Conservation (phyloP, 768 basidiomycete genomes). For the Podaxis pistillaris region DNA sequence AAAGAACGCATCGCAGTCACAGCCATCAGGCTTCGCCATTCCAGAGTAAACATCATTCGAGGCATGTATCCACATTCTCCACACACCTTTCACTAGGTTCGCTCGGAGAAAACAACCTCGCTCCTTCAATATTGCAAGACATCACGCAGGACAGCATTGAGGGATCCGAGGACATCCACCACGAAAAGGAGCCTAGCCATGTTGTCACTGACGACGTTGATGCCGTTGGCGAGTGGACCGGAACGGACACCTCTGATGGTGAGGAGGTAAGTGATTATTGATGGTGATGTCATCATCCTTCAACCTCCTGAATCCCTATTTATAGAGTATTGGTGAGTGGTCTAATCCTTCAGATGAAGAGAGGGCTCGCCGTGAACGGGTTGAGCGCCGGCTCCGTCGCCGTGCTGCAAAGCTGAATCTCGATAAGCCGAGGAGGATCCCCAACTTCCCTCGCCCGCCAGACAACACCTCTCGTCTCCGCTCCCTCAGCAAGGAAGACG, state of each 20-base stretch:
- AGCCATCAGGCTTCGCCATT: conserved; percentile 40
- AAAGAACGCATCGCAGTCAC: conserved; percentile 27
- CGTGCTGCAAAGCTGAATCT: conserved; percentile 32
- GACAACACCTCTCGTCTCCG: conserved; percentile 43
- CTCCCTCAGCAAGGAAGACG: conserved; percentile 47
- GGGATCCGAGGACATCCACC: conserved; percentile 24
- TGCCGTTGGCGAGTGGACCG: conserved; percentile 77
- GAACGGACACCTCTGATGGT: conserved; percentile 70
- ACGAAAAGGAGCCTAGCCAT: conserved; percentile 25
- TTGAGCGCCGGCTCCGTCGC: conserved; percentile 61
- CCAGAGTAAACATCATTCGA: conserved; percentile 58
- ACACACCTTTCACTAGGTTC: conserved; percentile 66
- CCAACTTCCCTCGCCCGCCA: conserved; percentile 80
- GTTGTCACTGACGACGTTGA: conserved; percentile 30
- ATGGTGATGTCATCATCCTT: conserved; percentile 12
- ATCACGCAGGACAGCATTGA: background rate
- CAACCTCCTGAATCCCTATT: conserved; percentile 8
- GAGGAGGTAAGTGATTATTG: conserved; percentile 54
- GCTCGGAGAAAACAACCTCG: conserved; percentile 42
- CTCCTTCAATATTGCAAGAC: conserved; percentile 13
- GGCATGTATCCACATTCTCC: conserved; percentile 67
- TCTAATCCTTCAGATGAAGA: conserved; percentile 93
- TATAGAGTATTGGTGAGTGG: conserved; percentile 82
- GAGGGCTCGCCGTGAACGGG: conserved; percentile 65
- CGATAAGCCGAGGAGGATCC: conserved; percentile 69